Evolutionary conservation across 2,329 filamentous ascomycete species (phyloP), one percentile per base, ranked within the genome.

Genomic region (Ascosphaera acerosa): DNA sequence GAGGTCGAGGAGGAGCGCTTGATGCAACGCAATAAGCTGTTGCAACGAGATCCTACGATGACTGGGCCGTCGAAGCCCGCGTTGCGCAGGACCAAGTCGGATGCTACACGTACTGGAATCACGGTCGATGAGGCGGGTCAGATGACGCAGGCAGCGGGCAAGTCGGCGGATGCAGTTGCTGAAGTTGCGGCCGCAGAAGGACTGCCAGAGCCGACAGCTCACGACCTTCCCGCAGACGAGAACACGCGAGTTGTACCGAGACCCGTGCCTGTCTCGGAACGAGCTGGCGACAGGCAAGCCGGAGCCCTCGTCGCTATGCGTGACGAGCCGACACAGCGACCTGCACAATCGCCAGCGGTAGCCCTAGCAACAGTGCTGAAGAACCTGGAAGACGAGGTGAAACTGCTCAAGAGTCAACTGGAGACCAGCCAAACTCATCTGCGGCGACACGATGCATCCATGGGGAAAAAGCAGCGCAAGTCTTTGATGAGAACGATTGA

Each of bases 291-390:
- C 48, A 33, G 42, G 47, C 10, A 46, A 48, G 3, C 10, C 27
- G 18, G 20, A 23, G 20, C 33, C 31, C 18, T 34, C 26, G 34
- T 37, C 33, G 31, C 41, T 4, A 57, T 64, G 36, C 58, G 65
- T 30, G 55, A 60, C n/a, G 62, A 68, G 32, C 61, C 61, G 1
- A 72, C 67, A 0, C 45, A 70, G 29, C 64, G 67, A 0, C 67
- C 57, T 4, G 61, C 71, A 1, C 71, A 77, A 43, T 55, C 67
- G 1, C 78, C 78, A 0, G 68, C 64, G 3, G 53, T 71, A 27
- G 78, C 80, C 6, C 64, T 91, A 15, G 74, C 76, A 5, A 66
- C 71, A n/a, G 76, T 90, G 15, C 71, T 90, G 47, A 87, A 89
- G 51, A 64, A 70, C 5, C 57, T 89, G 3, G 62, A 77, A 40